A percentile compares a stretch with the other conserved stretches of the same genome.
These are phyloP conservation scores for Protea cynaroides DNA, from an alignment of 164 flowering plant genomes.

Conservation along the genomic window DNA sequence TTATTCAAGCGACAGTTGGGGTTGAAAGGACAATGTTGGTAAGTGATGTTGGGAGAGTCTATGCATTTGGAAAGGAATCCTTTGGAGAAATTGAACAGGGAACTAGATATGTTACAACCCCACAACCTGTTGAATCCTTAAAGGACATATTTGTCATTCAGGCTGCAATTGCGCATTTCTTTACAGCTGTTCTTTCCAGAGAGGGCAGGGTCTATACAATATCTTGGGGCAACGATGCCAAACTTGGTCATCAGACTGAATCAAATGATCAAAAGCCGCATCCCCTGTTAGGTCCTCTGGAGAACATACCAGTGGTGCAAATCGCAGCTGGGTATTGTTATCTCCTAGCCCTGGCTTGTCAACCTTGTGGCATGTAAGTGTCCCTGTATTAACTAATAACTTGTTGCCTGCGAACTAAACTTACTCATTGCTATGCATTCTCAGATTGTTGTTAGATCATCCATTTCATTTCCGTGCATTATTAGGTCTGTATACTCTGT, in stretches of 20 bases:
- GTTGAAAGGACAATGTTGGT: slow-evolving; percentile 90
- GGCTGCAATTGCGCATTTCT: slow-evolving; percentile 94
- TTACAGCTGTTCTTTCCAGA: slow-evolving; percentile 90
- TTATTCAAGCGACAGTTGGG: slow-evolving; percentile 94
- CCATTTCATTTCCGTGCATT: neutral
- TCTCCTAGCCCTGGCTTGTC: slow-evolving; percentile 89
- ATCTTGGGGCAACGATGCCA: slow-evolving; percentile 89
- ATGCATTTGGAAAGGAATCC: slow-evolving; percentile 87
- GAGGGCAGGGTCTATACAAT: slow-evolving; percentile 94
- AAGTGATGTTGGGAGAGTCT: slow-evolving; percentile 81
- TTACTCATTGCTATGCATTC: too few relatives aligned
- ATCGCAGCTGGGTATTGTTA: slow-evolving; percentile 98
- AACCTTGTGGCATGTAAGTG: slow-evolving; percentile 86
- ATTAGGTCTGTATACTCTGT: slow-evolving; percentile 97
- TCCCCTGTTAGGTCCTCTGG: slow-evolving; percentile 76
- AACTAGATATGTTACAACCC: slow-evolving; percentile 47
- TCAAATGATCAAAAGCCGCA: slow-evolving; percentile 70
- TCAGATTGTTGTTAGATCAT: neutral
- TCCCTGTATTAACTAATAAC: neutral
- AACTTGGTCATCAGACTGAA: slow-evolving; percentile 89
- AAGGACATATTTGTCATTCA: slow-evolving; percentile 84
- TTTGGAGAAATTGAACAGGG: slow-evolving; percentile 92
- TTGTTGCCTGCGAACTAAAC: too few relatives aligned
- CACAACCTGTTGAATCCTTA: slow-evolving; percentile 78
- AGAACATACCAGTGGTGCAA: slow-evolving; percentile 87